Evolutionary conservation across 2,329 filamentous ascomycete genomes (phyloP), one percentile per base, ranked within the genome.

Genomic region (Achaetomium macrosporum): DNA sequence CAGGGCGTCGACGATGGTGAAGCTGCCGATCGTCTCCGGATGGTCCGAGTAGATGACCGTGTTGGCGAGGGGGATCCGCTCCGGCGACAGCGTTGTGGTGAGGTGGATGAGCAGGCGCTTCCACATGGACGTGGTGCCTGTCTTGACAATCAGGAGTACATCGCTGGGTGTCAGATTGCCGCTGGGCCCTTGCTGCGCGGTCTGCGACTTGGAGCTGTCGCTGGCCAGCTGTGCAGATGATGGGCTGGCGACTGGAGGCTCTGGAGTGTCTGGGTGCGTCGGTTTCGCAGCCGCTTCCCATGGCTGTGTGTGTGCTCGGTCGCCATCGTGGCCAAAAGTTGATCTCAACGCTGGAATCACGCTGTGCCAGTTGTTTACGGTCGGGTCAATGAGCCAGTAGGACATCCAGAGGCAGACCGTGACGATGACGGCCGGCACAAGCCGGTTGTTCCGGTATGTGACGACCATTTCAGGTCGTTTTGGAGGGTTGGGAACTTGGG

Each of bases 21-120:
- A 47, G 10, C 33, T 19, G 19, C 50, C 54, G 33, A 56, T 53
- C 1, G 39, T 51, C 3, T 43, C 41, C 5, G 50, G 15, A 8
- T 36, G 13, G 44, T 56, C 54, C 3, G 54, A 56, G 40, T 56
- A 56, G 25, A 56, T 36, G 17, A 46, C 50, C 1, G 33, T 42
- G 43, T 56, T 56, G 17, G 36, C n/a, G 2, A 15, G 36, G 1
- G 51, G 51, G 44, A 56, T 54, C 31, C 51, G 50, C 4, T 36
- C n/a, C 6, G 54, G 51, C 3, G 51, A 44, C 9, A 56, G 41
- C 1, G 54, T 42, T 2, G 54, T 56, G 20, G 47, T 48, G 8
- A 56, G 17, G 37, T 56, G 50, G 13, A 56, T 17, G n/a, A 53
- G 54, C 2, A 56, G 37, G n/a, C 54, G 54, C 20, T 56, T 56